These are phyloP conservation scores for Cladorrhinum sp. DNA, from an alignment of 2,329 filamentous ascomycete species.

Conservation along the genomic window DNA sequence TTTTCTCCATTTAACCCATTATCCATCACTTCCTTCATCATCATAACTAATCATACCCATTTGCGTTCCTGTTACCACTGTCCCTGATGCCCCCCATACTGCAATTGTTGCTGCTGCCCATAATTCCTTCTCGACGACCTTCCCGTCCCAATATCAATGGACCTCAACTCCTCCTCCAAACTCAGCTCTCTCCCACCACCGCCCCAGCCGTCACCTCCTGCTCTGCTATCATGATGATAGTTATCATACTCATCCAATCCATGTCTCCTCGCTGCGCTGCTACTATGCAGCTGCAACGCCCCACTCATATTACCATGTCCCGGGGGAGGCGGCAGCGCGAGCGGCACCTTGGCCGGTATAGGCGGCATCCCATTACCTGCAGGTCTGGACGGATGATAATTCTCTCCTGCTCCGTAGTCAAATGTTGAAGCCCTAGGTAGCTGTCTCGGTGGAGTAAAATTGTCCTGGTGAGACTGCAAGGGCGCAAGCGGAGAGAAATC, in stretches of 20 bases:
- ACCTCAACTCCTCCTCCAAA: slow-evolving; percentile 68
- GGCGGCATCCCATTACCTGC: slow-evolving; percentile 48
- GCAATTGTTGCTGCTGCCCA: background rate
- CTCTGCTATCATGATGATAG: slow-evolving; percentile 33
- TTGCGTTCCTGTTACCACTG: slow-evolving; percentile 1
- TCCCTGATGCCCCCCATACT: background rate
- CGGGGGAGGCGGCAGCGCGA: slow-evolving; percentile 33
- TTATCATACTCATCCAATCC: slow-evolving; percentile 20
- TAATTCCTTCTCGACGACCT: slow-evolving; percentile 44
- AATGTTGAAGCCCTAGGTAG: slow-evolving; percentile 49
- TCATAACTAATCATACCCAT: background rate
- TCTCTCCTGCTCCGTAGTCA: slow-evolving; percentile 47
- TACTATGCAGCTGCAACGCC: slow-evolving; percentile 27
- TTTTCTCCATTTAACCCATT: background rate
- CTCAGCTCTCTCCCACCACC: slow-evolving; percentile 47
- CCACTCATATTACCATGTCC: slow-evolving; percentile 24
- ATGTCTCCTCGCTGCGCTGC: slow-evolving; percentile 22
- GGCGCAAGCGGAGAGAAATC: slow-evolving; percentile 48
- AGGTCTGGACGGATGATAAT: slow-evolving; percentile 38
- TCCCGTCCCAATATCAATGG: slow-evolving; percentile 63
- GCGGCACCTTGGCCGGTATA: slow-evolving; percentile 68
- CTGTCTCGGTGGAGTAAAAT: slow-evolving; percentile 44
- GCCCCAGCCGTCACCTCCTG: slow-evolving; percentile 17
- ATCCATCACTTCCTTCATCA: background rate
- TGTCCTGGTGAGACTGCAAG: slow-evolving; percentile 49